Evolutionary conservation across 2,329 filamentous ascomycete species (phyloP), one percentile per base, ranked within the genome.

Genomic region (Hymenoscyphus infarciens): DNA sequence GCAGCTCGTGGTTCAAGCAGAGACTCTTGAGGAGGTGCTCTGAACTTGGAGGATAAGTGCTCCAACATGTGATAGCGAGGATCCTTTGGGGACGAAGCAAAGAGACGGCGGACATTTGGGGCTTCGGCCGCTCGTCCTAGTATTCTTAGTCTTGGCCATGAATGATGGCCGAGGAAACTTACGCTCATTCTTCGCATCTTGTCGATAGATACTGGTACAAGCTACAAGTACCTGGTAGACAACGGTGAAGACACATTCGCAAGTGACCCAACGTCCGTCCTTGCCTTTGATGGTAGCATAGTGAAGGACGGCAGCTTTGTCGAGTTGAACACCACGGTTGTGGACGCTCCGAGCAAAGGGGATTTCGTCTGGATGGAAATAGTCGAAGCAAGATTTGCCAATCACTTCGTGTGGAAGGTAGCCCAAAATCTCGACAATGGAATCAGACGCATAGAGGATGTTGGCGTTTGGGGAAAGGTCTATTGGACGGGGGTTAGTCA

Each of bases 21-120:
- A 66, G 82, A 82, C 3, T 75, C 71, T 56, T 80, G 88, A 16
- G 84, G 79, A 0, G 85, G 79, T 74, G 83, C 81, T 67, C 81
- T 81, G 77, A 96, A 96, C 74, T 94, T 95, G 72, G 87, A 83
- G 11, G 92, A 96, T 16, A 96, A 80, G 67, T 93, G 90, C 61
- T 91, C 89, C 73, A 96, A 79, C 91, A 96, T 96, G 76, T 95
- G 90, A 75, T 96, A 96, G 66, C 91, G 87, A 19, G 91, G 91
- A 72, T 96, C 92, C 70, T 87, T 82, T 15, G 90, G 89, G 7
- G 91, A 94, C 29, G 88, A 91, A 2, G 90, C 88, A 75, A 96
- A 96, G 31, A 94, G 80, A 57, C 88, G 87, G 61, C 91, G 86
- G 61, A 96, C 87, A 64, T 91, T 83, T 1, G 91, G 91, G 45